These are phyloP conservation scores for Aspergillus floridensis DNA, from an alignment of 2,329 filamentous ascomycete species.

Conservation along the genomic window DNA sequence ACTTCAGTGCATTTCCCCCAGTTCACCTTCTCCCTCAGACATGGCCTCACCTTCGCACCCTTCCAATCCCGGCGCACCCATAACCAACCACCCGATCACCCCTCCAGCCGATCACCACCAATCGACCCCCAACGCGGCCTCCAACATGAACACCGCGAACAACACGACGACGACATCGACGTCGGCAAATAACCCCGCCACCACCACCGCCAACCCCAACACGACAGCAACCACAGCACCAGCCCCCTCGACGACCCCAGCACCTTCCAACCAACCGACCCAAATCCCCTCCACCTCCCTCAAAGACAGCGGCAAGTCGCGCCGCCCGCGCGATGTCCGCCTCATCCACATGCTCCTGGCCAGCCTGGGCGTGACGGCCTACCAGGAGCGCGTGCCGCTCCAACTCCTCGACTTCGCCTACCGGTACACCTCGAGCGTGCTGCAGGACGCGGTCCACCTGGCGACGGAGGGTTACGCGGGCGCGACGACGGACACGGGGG, in stretches of 20 bases:
- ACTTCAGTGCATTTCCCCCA: neutral
- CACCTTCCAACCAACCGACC: conserved; percentile 30
- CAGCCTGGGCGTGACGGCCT: conserved; percentile 48
- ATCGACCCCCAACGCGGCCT: neutral
- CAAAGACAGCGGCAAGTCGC: conserved; percentile 47
- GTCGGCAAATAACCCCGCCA: conserved; percentile 20
- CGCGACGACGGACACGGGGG: conserved; percentile 30
- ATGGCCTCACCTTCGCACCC: conserved; percentile 35
- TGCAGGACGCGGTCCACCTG: conserved; percentile 53
- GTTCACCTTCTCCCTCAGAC: neutral
- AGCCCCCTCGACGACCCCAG: conserved; percentile 13
- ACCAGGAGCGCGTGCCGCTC: conserved; percentile 53
- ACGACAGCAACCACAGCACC: conserved; percentile 16
- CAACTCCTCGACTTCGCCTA: conserved; percentile 54
- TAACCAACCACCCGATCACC: conserved; percentile 35
- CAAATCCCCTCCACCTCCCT: conserved; percentile 44
- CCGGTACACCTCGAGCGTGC: conserved; percentile 52
- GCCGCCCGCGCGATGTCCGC: conserved; percentile 50
- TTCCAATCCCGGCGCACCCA: conserved; percentile 24
- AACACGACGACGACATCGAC: conserved; percentile 19
- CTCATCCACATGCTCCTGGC: conserved; percentile 52
- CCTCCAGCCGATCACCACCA: conserved; percentile 40
- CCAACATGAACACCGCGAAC: conserved; percentile 12
- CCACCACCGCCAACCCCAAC: conserved; percentile 23
- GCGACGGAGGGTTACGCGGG: conserved; percentile 51